Evolutionary conservation across 225 moss, liverwort and hornwort species (phyloP).

Genomic region (Pleurozium schreberi): DNA sequence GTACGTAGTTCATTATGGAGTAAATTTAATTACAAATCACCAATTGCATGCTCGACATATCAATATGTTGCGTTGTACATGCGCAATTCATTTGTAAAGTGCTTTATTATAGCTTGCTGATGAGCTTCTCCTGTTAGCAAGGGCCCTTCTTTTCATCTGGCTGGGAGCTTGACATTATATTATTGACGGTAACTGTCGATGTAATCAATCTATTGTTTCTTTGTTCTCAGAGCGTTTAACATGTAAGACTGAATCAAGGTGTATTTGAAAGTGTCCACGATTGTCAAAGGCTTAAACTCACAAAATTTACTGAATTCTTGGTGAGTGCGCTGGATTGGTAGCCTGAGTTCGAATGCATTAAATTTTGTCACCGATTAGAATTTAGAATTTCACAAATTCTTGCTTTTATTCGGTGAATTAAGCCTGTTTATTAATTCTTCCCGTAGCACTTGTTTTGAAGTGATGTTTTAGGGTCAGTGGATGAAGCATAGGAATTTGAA

Average conservation of each 20-base stretch:
- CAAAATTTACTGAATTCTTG: background rate
- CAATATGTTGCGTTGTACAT: background rate
- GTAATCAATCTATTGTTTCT: background rate
- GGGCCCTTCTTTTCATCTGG: background rate
- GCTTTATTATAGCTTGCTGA: background rate
- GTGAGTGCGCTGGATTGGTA: background rate
- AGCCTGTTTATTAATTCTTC: background rate
- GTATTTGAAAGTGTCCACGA: background rate
- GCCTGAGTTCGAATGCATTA: background rate
- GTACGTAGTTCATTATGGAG: background rate
- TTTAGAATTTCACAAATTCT: background rate
- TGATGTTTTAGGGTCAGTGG: no score
- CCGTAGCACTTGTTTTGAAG: background rate
- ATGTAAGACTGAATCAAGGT: background rate
- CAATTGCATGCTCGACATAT: background rate
- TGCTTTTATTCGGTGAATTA: background rate
- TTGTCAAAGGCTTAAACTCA: background rate
- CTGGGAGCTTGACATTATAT: background rate
- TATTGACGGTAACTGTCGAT: background rate
- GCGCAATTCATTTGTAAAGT: background rate
- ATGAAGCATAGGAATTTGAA: no score
- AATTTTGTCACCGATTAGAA: no score
- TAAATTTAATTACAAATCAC: background rate
- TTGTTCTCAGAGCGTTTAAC: background rate
- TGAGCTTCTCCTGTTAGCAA: background rate